A percentile compares a stretch with the other conserved stretches of the same genome.
These are phyloP conservation scores for Penicillium turbatum DNA, from an alignment of 495 filamentous ascomycete genomes.

Conservation along the genomic window DNA sequence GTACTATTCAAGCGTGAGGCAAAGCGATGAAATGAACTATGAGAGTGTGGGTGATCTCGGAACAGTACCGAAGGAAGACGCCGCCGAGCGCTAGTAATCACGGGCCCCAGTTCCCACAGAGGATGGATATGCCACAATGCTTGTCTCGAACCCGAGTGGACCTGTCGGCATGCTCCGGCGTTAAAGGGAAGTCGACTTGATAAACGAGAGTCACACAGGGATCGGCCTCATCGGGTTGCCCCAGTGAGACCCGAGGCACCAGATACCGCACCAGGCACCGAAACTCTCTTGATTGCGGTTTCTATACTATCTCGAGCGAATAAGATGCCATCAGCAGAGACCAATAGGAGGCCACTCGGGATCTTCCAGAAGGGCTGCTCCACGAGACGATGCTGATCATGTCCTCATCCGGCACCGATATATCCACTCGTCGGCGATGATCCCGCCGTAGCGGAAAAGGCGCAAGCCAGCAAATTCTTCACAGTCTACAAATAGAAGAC, in stretches of 20 bases:
- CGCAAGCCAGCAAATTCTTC: slow-evolving; percentile 1
- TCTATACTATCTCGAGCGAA: background rate
- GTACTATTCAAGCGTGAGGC: no score
- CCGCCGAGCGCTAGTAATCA: no score
- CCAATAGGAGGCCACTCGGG: background rate
- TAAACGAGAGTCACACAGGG: background rate
- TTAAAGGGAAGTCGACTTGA: background rate
- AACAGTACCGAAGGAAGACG: no score
- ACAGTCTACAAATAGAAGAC: background rate
- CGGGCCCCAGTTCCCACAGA: no score
- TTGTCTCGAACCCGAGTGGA: background rate
- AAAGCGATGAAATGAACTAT: no score
- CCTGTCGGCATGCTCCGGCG: slow-evolving; percentile 1
- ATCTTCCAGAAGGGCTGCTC: background rate
- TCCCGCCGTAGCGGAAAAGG: background rate
- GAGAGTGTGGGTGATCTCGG: no score
- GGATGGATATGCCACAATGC: no score
- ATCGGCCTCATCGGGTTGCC: background rate
- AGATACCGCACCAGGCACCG: background rate
- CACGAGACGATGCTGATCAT: background rate
- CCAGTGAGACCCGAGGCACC: background rate
- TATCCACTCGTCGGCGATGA: slow-evolving; percentile 1
- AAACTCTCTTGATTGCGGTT: background rate
- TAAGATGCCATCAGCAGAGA: background rate
- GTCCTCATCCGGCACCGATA: background rate